Conservation (phyloP, 192 early-diverging fungal genomes). For the Linnemannia exigua region DNA sequence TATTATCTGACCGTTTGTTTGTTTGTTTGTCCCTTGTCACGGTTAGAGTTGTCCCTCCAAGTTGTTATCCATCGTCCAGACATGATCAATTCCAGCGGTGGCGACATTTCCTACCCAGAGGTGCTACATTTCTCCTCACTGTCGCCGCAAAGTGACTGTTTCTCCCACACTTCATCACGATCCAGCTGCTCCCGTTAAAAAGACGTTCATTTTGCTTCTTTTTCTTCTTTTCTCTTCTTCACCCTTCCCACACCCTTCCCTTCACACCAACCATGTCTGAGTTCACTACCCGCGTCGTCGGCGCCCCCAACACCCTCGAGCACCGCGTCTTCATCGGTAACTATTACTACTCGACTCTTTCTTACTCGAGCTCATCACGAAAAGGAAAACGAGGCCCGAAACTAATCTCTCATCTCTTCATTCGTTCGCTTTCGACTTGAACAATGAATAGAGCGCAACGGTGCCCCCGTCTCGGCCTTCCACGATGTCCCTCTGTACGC, state of each 20-base stretch:
- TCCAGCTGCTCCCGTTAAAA: not conserved
- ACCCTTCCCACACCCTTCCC: slow-evolving; percentile 9
- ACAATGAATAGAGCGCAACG: slow-evolving; percentile 77
- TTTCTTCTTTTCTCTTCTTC: not conserved
- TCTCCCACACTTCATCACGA: not conserved
- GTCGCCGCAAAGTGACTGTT: not conserved
- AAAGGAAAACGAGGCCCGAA: not conserved
- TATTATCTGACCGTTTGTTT: not conserved
- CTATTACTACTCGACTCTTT: not conserved
- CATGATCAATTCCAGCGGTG: not conserved
- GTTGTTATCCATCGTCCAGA: not conserved
- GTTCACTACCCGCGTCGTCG: slow-evolving; percentile 87
- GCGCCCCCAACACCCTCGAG: slow-evolving; percentile 90
- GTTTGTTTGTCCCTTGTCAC: not conserved
- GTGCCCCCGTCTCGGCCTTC: slow-evolving; percentile 92
- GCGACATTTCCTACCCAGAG: not conserved
- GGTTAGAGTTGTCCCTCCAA: not conserved
- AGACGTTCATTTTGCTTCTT: slow-evolving; percentile 12
- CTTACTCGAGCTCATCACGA: not conserved
- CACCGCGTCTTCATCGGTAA: slow-evolving; percentile 91
- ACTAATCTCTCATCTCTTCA: not conserved
- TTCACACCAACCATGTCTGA: slow-evolving; percentile 64
- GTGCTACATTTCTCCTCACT: not conserved
- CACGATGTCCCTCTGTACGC: slow-evolving; percentile 98
- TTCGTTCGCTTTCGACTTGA: slow-evolving; percentile 11